phyloP scores from a whole-genome alignment of 192 early-diverging fungal genomes.

The Glomus cerebriforme region DNA sequence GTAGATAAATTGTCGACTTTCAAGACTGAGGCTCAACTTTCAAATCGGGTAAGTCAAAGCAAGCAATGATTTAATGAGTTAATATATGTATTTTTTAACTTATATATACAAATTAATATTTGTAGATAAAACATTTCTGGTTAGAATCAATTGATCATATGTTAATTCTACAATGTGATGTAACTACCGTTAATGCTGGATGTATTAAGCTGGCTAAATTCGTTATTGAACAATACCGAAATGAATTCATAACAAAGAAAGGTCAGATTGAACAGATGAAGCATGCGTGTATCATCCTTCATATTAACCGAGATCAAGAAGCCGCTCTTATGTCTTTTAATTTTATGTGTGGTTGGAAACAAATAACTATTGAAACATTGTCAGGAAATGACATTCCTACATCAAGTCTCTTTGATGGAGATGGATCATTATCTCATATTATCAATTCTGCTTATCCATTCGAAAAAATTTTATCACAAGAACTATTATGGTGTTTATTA shows the following conservation, averaged over 20 bases:
- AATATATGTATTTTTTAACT: not conserved
- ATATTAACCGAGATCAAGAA: conserved; percentile 22
- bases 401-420: conserved; percentile 5
- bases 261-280: not conserved
- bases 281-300: conserved; percentile 25
- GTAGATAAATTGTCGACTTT: conserved; percentile 18
- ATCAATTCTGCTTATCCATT: conserved; percentile 27
- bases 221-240: conserved; percentile 18
- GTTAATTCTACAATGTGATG: conserved; percentile 24
- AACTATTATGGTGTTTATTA: conserved; percentile 31
- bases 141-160: conserved; percentile 10
- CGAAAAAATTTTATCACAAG: conserved; percentile 23
- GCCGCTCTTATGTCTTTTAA: not conserved
- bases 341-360: conserved; percentile 29
- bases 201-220: conserved; percentile 30
- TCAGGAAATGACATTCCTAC: conserved; percentile 1
- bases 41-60: not conserved
- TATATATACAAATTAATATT: not conserved
- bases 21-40: conserved; percentile 12
- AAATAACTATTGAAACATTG: conserved; percentile 30
- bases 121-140: conserved; percentile 14
- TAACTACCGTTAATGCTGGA: not conserved
- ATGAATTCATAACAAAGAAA: conserved; percentile 10
- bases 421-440: conserved; percentile 7
- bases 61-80: not conserved